These are phyloP conservation scores for Trichopus zeylanicus DNA, from an alignment of 116 monocot species.

Conservation along the genomic window DNA sequence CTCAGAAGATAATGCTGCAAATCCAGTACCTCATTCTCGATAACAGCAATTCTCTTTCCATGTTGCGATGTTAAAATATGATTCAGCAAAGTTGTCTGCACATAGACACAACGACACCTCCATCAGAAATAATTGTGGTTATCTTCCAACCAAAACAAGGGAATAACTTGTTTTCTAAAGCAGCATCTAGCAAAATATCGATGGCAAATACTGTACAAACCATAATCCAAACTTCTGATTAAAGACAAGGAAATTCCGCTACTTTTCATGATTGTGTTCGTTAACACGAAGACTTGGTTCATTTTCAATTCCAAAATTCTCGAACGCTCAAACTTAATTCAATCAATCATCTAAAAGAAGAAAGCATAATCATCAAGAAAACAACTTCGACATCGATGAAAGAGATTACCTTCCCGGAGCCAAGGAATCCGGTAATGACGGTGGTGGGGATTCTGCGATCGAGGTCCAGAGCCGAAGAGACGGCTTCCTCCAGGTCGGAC, in stretches of 20 bases:
- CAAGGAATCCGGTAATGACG: conserved; percentile 81
- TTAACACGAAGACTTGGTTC: background rate
- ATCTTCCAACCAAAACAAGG: background rate
- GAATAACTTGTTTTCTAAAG: background rate
- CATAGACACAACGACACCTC: background rate
- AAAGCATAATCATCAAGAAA: background rate
- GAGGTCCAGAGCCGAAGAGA: conserved; percentile 16
- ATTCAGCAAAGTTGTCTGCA: conserved; percentile 82
- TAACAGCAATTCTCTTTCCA: conserved; percentile 89
- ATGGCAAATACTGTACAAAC: too few species aligned
- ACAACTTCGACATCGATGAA: background rate
- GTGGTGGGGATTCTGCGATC: conserved; percentile 72
- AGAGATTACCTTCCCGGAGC: conserved; percentile 64
- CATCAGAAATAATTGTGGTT: background rate
- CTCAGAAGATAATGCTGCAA: background rate
- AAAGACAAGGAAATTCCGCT: too few species aligned
- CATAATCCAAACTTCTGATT: too few species aligned
- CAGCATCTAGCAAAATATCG: too few species aligned
- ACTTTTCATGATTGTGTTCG: too few species aligned
- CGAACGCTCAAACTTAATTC: background rate
- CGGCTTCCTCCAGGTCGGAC: conserved; percentile 18
- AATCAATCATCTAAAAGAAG: background rate
- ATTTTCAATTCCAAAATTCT: too few species aligned
- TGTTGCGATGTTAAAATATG: conserved; percentile 84
- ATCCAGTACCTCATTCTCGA: conserved; percentile 80